A percentile compares a stretch with the other conserved stretches of the same genome.
Evolutionary conservation across 345 rosid species (phyloP).

Genomic region (Tarenaya hassleriana): DNA sequence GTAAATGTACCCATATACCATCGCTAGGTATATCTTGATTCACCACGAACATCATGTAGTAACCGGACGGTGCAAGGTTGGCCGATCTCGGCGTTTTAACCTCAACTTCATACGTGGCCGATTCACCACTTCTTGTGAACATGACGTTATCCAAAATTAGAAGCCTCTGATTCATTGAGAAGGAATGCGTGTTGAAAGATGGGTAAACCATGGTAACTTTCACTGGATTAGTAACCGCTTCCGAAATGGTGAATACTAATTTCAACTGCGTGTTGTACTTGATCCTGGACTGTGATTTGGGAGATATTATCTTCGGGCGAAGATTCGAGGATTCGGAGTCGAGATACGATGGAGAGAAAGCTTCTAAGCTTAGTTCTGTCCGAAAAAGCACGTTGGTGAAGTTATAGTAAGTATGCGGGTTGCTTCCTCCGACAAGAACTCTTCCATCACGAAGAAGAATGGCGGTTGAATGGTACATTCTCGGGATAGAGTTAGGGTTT

Average conservation of each 20-base stretch:
- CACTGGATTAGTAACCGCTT: slow-evolving; percentile 19
- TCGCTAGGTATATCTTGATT: slow-evolving; percentile 60
- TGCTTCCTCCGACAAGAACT: slow-evolving; percentile 81
- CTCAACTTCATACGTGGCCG: slow-evolving; percentile 29
- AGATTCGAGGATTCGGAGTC: slow-evolving; percentile 22
- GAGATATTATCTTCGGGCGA: slow-evolving; percentile 43
- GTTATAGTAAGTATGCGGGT: slow-evolving; percentile 49
- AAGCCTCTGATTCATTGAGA: slow-evolving; percentile 73
- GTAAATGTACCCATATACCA: slow-evolving; percentile 66
- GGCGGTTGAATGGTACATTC: slow-evolving; percentile 88
- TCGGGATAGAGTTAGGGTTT: slow-evolving; percentile 50
- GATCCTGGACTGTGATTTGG: slow-evolving; percentile 26
- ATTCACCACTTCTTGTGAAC: slow-evolving; percentile 23
- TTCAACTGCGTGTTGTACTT: slow-evolving; percentile 12
- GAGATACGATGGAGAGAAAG: slow-evolving; percentile 61
- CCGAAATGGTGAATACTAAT: slow-evolving; percentile 30
- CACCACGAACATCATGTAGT: slow-evolving; percentile 61
- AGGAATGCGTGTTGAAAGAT: slow-evolving; percentile 69
- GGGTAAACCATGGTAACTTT: slow-evolving; percentile 64
- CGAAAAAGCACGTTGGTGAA: slow-evolving; percentile 59
- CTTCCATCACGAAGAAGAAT: slow-evolving; percentile 66
- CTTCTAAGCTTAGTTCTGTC: slow-evolving; percentile 71
- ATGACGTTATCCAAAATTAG: slow-evolving; percentile 42
- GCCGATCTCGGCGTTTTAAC: slow-evolving; percentile 41
- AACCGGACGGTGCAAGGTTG: slow-evolving; percentile 60